phyloP scores from a whole-genome alignment of 306 rosid genomes.

The Canavalia gladiata region DNA sequence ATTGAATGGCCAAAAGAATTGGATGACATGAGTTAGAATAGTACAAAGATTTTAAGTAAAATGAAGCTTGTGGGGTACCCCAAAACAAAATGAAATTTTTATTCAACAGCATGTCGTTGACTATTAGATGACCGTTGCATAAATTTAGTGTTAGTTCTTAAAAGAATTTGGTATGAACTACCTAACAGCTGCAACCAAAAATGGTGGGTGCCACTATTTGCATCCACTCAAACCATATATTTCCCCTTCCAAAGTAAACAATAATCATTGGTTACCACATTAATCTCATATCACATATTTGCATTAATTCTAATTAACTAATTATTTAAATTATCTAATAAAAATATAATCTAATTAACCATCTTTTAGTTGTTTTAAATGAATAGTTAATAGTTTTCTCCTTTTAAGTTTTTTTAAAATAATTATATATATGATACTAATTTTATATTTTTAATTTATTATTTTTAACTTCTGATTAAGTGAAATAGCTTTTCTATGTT shows the following conservation, averaged over 20 bases:
- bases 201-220: neutral
- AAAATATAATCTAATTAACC: no score
- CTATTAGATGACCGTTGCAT: slow-evolving; percentile 28
- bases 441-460: no score
- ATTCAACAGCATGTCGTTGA: neutral
- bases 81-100: neutral
- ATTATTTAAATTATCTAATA: no score
- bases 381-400: no score
- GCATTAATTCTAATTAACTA: no score
- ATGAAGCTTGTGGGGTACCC: neutral
- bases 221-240: neutral
- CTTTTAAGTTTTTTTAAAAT: no score
- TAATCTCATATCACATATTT: no score
- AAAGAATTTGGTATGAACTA: slow-evolving; percentile 11
- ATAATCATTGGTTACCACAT: neutral
- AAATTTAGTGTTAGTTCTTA: neutral
- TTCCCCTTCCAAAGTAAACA: neutral
- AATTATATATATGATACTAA: no score
- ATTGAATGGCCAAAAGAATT: neutral
- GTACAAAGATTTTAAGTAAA: neutral
- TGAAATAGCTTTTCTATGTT: no score
- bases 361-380: no score
- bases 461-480: no score
- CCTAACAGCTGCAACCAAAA: neutral
- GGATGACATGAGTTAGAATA: slow-evolving; percentile 3